A percentile compares a stretch with the other conserved stretches of the same genome.
These are phyloP conservation scores for Mortierella antarctica DNA, from an alignment of 192 early-diverging fungal species.

Conservation along the genomic window DNA sequence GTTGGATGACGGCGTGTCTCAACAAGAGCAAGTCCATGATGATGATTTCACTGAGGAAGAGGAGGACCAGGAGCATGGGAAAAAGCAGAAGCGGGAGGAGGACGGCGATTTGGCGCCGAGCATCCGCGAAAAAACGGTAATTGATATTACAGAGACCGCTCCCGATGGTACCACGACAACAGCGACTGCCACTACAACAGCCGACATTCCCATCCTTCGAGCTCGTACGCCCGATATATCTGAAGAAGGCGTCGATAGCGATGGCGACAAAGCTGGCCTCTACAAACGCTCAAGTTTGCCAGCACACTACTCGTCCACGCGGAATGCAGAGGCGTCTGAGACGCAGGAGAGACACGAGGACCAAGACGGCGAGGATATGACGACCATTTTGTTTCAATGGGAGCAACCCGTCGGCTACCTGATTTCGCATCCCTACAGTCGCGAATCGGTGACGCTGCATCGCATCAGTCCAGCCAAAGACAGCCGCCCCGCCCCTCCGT, in stretches of 20 bases:
- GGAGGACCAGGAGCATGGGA: constrained; percentile 9
- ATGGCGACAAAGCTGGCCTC: neutral
- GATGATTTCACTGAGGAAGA: neutral
- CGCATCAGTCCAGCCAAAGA: constrained; percentile 3
- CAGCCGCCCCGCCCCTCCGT: neutral
- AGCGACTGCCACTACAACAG: constrained; percentile 4
- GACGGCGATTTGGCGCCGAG: neutral
- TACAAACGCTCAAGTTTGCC: neutral
- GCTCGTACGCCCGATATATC: constrained; percentile 37
- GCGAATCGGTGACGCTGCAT: constrained; percentile 29
- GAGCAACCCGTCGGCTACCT: constrained; percentile 47
- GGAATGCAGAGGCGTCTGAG: neutral
- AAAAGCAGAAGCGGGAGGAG: neutral
- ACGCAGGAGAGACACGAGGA: neutral
- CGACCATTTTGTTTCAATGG: constrained; percentile 47
- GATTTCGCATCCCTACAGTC: constrained; percentile 39
- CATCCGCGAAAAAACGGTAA: constrained; percentile 15
- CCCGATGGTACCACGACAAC: constrained; percentile 13
- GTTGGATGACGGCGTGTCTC: neutral
- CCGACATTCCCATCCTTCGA: constrained; percentile 12
- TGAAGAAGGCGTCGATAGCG: constrained; percentile 14
- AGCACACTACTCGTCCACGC: neutral
- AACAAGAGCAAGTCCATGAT: neutral
- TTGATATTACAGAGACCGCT: constrained; percentile 37
- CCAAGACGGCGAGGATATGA: constrained; percentile 12